Percentiles rank a stretch among this genome's conserved stretches.
phyloP scores from a whole-genome alignment of 1,284 basidiomycete species.

The Exsudoporus floridanus region DNA sequence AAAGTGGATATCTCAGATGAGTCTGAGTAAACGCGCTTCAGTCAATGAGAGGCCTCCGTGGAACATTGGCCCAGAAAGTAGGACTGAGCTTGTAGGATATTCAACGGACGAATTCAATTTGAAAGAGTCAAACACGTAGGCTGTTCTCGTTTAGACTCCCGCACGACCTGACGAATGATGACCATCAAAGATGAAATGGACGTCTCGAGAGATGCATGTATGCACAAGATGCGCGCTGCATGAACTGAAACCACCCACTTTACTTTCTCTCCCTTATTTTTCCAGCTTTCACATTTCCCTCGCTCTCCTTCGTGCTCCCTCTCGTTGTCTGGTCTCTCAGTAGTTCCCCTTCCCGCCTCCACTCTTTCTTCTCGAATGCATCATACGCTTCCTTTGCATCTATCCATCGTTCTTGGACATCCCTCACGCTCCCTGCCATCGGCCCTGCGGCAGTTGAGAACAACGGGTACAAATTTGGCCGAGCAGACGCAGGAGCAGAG shows the following conservation, averaged over 20 bases:
- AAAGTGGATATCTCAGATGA: conserved; percentile 9
- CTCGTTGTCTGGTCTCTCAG: conserved; percentile 28
- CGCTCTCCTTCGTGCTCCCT: conserved; percentile 9
- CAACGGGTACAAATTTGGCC: conserved; percentile 65
- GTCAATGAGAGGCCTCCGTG: not conserved
- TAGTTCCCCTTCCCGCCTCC: conserved; percentile 60
- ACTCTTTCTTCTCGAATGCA: conserved; percentile 69
- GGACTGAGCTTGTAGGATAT: not conserved
- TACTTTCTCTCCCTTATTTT: conserved; percentile 33
- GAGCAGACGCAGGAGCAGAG: conserved; percentile 38
- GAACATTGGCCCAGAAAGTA: not conserved
- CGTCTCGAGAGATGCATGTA: not conserved
- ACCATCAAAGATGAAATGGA: not conserved
- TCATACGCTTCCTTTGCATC: conserved; percentile 79
- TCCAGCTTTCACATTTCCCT: conserved; percentile 2
- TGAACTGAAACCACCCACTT: conserved; percentile 8
- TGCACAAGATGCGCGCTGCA: not conserved
- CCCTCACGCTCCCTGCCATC: conserved; percentile 59
- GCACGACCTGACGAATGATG: not conserved
- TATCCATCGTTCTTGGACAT: conserved; percentile 89
- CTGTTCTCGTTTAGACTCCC: not conserved
- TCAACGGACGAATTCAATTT: not conserved
- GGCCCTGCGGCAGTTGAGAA: conserved; percentile 66
- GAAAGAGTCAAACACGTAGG: not conserved
- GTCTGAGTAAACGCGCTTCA: not conserved